Base-by-base conservation (phyloP, 139 green algal genomes). In the Picocystis salinarum region DNA sequence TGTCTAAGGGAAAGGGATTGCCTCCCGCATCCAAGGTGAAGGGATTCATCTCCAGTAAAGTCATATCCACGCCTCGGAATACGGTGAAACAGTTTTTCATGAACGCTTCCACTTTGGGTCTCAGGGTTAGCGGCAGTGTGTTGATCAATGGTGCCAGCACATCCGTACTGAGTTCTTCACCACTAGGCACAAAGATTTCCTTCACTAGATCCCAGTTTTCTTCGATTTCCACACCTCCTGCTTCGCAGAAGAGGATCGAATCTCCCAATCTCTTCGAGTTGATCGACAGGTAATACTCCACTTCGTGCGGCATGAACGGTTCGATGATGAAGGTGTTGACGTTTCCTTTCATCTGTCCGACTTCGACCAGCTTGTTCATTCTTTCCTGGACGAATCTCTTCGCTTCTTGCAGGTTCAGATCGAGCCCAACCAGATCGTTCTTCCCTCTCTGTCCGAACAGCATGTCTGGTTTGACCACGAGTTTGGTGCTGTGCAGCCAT, bases 391-490 rank as follows among this genome's bases (percentile, higher is more conserved):
- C 71, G 45, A 92, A 92, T 15, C 50, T 42, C 39, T 84, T 53
- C 13, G 76, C 79, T 3, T 66, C 25, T 34, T 55, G 34, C n/a
- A 63, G 54, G 36, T 63, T 67, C 5, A 63, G 48, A 50, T 85
- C 79, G 2, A 91, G 59, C 4, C 75, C 77, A 19, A 91, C 80
- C 28, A 93, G 62, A 53, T 92, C 81, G 39, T 91, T 72, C 63
- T 93, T 93, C 36, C 82, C 82, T 5, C 82, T 76, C 58, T 93
- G 83, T 3, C 82, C 82, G 55, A 93, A 93, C 23, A 93, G 70
- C 76, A 90, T 92, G 58, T 93, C 82, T 0, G 82, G 82, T 50
- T 93, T 93, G 10, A 94, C 79, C 6, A 93, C 83, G 25, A 94
- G 69, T 34, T 64, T 68, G 9, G 53, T 66, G 47, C 26, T n/a